Evolutionary conservation across 1,139 yeast species (phyloP).

Genomic region (Blastobotrys serpentis): DNA sequence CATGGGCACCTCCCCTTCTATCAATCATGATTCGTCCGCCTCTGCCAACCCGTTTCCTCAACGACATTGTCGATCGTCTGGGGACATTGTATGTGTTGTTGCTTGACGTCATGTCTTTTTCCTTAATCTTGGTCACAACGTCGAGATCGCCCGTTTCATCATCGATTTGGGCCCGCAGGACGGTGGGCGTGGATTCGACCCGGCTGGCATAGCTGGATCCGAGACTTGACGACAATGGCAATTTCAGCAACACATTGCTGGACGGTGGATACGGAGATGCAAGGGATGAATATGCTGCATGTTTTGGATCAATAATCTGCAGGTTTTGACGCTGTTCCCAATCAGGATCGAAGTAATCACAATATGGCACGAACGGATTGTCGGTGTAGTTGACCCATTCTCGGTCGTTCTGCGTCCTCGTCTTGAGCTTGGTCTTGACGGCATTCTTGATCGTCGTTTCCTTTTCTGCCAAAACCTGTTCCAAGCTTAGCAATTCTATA

Average conservation of each 20-base stretch:
- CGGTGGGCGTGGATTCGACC: constrained; percentile 31
- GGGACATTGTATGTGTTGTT: constrained; percentile 47
- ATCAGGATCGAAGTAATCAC: constrained; percentile 60
- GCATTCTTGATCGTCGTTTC: constrained; percentile 76
- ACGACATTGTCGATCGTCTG: no score
- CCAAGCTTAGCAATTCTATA: constrained; percentile 82
- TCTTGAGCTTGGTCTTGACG: constrained; percentile 76
- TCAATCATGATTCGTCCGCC: constrained; percentile 71
- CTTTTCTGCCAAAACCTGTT: constrained; percentile 70
- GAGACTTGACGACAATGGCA: constrained; percentile 33
- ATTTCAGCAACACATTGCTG: constrained; percentile 38
- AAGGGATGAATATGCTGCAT: constrained; percentile 78
- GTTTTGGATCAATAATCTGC: constrained; percentile 54
- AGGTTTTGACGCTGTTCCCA: constrained; percentile 34
- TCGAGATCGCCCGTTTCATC: constrained; percentile 25
- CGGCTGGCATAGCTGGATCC: constrained; percentile 34
- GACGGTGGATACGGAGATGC: constrained; percentile 73
- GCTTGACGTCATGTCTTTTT: constrained; percentile 31
- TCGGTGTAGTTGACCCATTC: constrained; percentile 84
- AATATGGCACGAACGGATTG: constrained; percentile 85
- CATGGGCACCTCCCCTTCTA: constrained; percentile 49
- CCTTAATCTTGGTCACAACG: constrained; percentile 26
- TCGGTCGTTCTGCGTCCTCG: constrained; percentile 67
- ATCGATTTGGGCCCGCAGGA: constrained; percentile 25
- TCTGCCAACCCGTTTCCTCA: constrained; percentile 77